phyloP scores from a whole-genome alignment of 768 basidiomycete genomes.

The Boletellus ananas region DNA sequence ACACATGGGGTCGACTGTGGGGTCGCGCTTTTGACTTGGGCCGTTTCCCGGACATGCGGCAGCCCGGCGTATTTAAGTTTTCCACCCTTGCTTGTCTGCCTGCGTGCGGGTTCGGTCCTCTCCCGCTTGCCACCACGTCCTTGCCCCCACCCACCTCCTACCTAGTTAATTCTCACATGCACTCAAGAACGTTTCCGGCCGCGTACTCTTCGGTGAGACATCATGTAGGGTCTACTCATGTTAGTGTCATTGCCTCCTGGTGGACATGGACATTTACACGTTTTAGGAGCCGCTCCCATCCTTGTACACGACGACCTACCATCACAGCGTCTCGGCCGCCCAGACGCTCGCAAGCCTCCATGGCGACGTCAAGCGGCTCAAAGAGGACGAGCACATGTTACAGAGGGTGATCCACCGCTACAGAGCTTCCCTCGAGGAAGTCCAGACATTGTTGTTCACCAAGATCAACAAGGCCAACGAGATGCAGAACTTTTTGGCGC shows the following conservation, averaged over 20 bases:
- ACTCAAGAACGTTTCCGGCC: constrained; percentile 10
- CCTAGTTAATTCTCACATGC: constrained; percentile 9
- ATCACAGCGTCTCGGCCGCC: constrained; percentile 13
- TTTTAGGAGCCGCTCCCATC: constrained; percentile 14
- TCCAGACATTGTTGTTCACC: constrained; percentile 14
- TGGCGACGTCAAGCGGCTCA: constrained; percentile 16
- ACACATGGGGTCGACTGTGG: constrained; percentile 14
- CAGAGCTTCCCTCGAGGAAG: constrained; percentile 12
- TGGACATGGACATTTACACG: not conserved
- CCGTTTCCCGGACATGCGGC: constrained; percentile 16
- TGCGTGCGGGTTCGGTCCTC: constrained; percentile 10
- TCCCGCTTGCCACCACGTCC: constrained; percentile 14
- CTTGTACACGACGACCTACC: constrained; percentile 12
- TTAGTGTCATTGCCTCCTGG: constrained; percentile 6
- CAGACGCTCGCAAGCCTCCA: constrained; percentile 20
- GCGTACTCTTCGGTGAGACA: constrained; percentile 18
- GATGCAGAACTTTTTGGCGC: constrained; percentile 28
- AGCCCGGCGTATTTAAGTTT: constrained; percentile 22
- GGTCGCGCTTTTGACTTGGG: constrained; percentile 20
- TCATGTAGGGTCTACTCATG: constrained; percentile 15
- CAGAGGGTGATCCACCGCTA: constrained; percentile 16
- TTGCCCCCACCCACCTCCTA: not conserved
- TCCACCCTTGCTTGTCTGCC: not conserved
- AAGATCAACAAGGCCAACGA: constrained; percentile 26
- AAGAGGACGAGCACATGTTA: constrained; percentile 8